Base-by-base conservation (phyloP, 2,329 filamentous ascomycete genomes). In the Fusarium agapanthi region DNA sequence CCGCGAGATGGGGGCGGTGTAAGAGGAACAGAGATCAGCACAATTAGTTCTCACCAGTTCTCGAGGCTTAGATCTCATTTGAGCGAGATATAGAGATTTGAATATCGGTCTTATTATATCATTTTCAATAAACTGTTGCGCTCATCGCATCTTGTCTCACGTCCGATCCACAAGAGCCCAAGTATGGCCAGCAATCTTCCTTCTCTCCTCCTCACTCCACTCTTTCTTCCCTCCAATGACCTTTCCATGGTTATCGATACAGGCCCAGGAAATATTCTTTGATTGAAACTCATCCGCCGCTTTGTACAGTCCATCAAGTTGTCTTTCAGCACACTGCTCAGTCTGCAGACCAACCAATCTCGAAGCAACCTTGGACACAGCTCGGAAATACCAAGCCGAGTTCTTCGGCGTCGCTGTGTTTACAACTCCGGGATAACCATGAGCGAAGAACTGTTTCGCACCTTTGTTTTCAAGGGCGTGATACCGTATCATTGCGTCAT, bases 381-480 rank as follows among this genome's bases (percentile, higher is more conserved):
- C 16, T 75, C 77, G 2, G 83, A 82, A 37, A 30, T 63, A 63
- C 61, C 61, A 63, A 13, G 61, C 35, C 2, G 37, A 50, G 10
- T 63, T 63, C 22, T 38, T 60, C 0, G 55, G 37, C 3, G 61
- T 63, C 7, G 61, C 22, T 13, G 61, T 63, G 2, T 77, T 76
- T 5, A 86, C 84, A 0, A 75, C 54, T 3, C 83, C 83, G 0
- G 84, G 84, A 41, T 75, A 82, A 0, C 81, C 81, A 44, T 86
- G 84, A 1, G 83, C 74, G 45, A 83, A 86, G 44, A 80, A 77
- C 1, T 77, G 22, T 5, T 50, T 63, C 2, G 16, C 0, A 0
- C 48, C 18, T 67, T 22, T 13, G 8, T 7, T 65, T 30, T 70
- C 58, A 3, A 76, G 67, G 0, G 82, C 79, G 26, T 78, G 77